Base-by-base conservation (phyloP, 2,329 filamentous ascomycete species). In the Lecanosticta acicola region DNA sequence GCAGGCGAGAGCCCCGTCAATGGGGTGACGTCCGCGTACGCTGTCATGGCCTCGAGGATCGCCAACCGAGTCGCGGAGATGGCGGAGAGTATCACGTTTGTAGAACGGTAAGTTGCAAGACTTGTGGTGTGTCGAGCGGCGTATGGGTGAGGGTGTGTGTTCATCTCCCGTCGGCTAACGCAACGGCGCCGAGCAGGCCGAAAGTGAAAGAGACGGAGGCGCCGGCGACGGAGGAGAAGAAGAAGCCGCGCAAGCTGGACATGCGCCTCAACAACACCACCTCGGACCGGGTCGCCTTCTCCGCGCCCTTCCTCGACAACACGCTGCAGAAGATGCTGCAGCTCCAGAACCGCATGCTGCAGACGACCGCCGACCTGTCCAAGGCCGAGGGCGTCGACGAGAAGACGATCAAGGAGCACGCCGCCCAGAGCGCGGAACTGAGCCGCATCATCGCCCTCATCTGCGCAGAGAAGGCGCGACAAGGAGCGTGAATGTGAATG, bases 301-400 rank as follows among this genome's bases (percentile, higher is more conserved):
- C 69, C n/a, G 72, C 72, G 1, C 71, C 72, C 0, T 75, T 75
- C 65, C 69, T 75, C 42, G 72, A 75, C 64, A 75, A 75, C 58
- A 74, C 72, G 3, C 65, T 75, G 1, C 64, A 69, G 43, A 75
- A 75, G 66, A 70, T 75, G 61, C 59, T 75, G 40, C 59, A 66
- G 9, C 63, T 75, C 36, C 72, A 75, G 50, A 72, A 73, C 57
- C 64, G 71, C 24, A 75, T 75, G 72, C 61, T 75, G 46, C 70
- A 67, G 46, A 69, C 69, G 3, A 71, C 68, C 34, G 68, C 70
- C 17, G 70, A 74, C 48, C 65, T 75, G 45, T 67, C 68, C 1
- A 70, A 69, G 14, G 61, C 61, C 36, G 70, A 70, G 19, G 68
- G 68, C 35, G 69, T 73, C 1, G 66, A 69, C 14, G 72, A 75